Evolutionary conservation across 441 rosid genomes (phyloP), one percentile per base, ranked within the genome.

Genomic region (Populus hybrid): DNA sequence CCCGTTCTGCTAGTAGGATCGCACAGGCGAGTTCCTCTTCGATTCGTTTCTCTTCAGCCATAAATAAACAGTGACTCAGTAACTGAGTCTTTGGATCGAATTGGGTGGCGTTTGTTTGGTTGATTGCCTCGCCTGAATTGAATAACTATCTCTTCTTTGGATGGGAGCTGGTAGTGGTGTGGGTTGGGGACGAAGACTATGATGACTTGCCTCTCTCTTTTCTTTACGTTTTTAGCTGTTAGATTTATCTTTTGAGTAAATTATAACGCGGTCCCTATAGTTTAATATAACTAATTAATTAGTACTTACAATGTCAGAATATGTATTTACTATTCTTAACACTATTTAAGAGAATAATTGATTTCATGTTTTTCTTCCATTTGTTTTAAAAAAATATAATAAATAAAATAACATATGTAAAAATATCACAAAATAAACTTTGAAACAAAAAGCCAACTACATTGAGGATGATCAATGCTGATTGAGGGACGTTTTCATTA

Each of bases 11-110:
- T 0, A 88, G 80, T 8, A 85, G 5, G 73, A 89, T 82, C 9
- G 84, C 82, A 10, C 24, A 75, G 21, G 85, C 76, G 59, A 89
- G 82, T 26, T 79, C 78, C 30, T 87, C 90, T 21, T 88, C 89
- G 61, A 92, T 77, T 79, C 85, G 83, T 61, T 87, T 88, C 73
- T 85, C 97, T 30, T 84, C 94, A 73, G 77, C 77, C 7, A 23
- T 30, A 9, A 67, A 32, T 28, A 16, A 19, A 4, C 38, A 46
- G 79, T 9, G 40, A 26, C 28, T 32, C 40, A 76, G 64, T 19
- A 3, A 36, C 34, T 3, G 36, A 35, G 26, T 35, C 5, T 63
- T 24, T 21, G 21, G 42, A 70, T 28, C 5, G 26, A 24, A 1
- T 0, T 19, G 5, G 7, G 35, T 7, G 7, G 4, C 28, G 19